Percentiles rank a stretch among this genome's conserved stretches.
Conservation (phyloP, 2,329 filamentous ascomycete genomes). For the Didymellaceae sp. region DNA sequence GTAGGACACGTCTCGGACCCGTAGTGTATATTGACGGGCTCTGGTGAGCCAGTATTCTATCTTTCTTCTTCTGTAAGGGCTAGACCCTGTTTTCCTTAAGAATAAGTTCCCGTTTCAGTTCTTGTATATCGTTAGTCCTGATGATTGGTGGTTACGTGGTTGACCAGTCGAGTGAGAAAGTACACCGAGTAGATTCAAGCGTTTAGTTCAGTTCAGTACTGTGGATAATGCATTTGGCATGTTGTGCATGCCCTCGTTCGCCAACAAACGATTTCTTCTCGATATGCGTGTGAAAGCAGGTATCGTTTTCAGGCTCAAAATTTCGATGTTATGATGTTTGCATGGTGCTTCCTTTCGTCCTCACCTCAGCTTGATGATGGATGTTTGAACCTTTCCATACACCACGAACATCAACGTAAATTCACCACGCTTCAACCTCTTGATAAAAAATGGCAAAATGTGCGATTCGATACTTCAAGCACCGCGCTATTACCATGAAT, state of each 20-base stretch:
- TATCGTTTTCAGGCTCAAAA: too few relatives aligned
- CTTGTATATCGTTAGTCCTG: conserved; percentile 8
- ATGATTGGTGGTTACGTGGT: neutral
- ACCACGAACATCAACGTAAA: too few relatives aligned
- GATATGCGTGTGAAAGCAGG: too few relatives aligned
- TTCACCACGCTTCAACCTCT: too few relatives aligned
- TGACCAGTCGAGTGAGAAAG: neutral
- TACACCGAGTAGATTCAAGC: neutral
- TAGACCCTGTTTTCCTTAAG: neutral
- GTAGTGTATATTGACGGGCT: neutral
- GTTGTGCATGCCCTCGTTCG: neutral
- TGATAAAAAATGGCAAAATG: too few relatives aligned
- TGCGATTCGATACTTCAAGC: too few relatives aligned
- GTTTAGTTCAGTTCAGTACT: neutral
- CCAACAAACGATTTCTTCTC: too few relatives aligned
- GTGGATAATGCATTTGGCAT: neutral
- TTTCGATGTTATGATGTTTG: too few relatives aligned
- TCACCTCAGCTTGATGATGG: too few relatives aligned
- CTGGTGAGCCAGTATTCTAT: neutral
- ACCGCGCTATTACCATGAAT: too few relatives aligned
- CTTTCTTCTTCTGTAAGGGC: neutral
- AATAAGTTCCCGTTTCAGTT: neutral
- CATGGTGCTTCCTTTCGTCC: too few relatives aligned
- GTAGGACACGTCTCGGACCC: neutral
- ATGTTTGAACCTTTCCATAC: too few relatives aligned